These are phyloP conservation scores for Fusarium sarcochroum DNA, from an alignment of 2,329 filamentous ascomycete species.

Conservation along the genomic window DNA sequence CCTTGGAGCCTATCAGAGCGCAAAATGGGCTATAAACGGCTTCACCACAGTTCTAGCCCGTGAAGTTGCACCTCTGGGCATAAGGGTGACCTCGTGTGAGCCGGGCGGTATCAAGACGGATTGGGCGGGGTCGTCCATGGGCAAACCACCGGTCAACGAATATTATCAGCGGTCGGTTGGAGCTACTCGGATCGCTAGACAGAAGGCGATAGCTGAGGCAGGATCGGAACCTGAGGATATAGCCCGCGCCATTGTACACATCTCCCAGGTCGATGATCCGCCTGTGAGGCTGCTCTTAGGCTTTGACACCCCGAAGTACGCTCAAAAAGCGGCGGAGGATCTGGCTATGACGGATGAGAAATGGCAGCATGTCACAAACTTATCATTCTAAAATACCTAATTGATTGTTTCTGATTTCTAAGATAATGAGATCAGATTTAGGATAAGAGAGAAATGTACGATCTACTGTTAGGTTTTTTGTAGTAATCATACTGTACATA, in stretches of 20 bases:
- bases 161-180: conserved; percentile 55
- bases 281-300: conserved; percentile 52
- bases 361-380: conserved; percentile 39
- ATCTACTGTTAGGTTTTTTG: too few species aligned
- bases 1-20: conserved; percentile 54
- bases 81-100: conserved; percentile 56
- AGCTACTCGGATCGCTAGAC: conserved; percentile 19
- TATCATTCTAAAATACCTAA: background rate
- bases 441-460: too few species aligned
- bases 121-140: conserved; percentile 54
- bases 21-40: conserved; percentile 56
- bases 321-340: conserved; percentile 24
- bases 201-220: background rate
- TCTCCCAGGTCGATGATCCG: conserved; percentile 46
- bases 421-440: too few species aligned
- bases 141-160: conserved; percentile 47
- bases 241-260: conserved; percentile 45
- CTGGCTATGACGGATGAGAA: conserved; percentile 50
- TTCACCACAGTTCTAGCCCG: conserved; percentile 54
- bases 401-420: too few species aligned
- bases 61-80: conserved; percentile 54
- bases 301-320: conserved; percentile 46
- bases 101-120: conserved; percentile 59
- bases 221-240: conserved; percentile 42
- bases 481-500: too few species aligned